These are phyloP conservation scores for Decorospora gaudefroyi DNA, from an alignment of 2,329 filamentous ascomycete species.

Conservation along the genomic window DNA sequence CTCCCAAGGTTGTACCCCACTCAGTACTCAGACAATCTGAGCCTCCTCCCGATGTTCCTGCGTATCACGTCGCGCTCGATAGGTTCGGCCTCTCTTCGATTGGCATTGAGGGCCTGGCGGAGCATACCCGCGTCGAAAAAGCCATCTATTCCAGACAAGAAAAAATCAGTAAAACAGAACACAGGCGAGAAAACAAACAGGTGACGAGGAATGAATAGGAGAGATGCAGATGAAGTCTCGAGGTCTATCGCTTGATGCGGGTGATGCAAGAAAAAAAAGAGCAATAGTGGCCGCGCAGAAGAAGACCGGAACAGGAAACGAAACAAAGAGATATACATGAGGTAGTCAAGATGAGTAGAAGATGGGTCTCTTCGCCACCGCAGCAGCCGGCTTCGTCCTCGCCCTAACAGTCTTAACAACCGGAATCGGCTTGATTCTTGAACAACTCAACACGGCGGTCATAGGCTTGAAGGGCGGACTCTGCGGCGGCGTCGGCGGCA, in stretches of 20 bases:
- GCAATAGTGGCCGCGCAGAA: neutral
- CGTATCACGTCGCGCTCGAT: constrained; percentile 65
- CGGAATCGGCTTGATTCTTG: constrained; percentile 23
- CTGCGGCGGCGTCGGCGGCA: constrained; percentile 43
- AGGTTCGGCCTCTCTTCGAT: constrained; percentile 53
- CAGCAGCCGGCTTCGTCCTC: constrained; percentile 24
- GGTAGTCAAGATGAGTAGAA: constrained; percentile 26
- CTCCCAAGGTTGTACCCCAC: neutral
- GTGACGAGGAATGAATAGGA: neutral
- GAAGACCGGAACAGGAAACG: neutral
- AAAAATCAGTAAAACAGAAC: constrained; percentile 38
- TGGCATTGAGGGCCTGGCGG: constrained; percentile 79
- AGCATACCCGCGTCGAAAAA: constrained; percentile 98
- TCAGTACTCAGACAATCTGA: constrained; percentile 71
- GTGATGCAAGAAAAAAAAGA: constrained; percentile 8
- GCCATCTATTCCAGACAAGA: constrained; percentile 66
- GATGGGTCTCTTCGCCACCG: constrained; percentile 27
- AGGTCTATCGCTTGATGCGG: neutral
- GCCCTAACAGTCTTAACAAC: constrained; percentile 28
- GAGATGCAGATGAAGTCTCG: constrained; percentile 5
- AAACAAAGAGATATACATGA: too few species aligned
- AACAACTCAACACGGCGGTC: constrained; percentile 39
- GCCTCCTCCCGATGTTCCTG: constrained; percentile 74
- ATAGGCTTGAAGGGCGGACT: constrained; percentile 44
- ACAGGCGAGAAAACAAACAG: neutral